These are phyloP conservation scores for Wallacemonas collosoma DNA, from an alignment of 208 protist species.

Conservation along the genomic window DNA sequence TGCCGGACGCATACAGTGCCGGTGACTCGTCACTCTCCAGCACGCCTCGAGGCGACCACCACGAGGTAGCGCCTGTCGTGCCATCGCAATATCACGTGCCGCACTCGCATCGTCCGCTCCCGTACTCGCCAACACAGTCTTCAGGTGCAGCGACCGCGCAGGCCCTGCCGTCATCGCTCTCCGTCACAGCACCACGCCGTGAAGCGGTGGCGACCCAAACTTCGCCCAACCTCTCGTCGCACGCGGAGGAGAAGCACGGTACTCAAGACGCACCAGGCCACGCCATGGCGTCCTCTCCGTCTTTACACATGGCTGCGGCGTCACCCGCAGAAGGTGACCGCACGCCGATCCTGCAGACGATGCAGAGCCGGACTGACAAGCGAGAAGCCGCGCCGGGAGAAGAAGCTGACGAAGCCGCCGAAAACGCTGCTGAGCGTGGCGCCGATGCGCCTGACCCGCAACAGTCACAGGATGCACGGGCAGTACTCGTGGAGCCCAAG, in stretches of 20 bases:
- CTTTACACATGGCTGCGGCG: too few relatives aligned
- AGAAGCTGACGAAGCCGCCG: neutral
- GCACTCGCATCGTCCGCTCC: neutral
- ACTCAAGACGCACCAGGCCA: too few relatives aligned
- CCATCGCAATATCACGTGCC: conserved; percentile 10
- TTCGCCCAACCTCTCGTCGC: too few relatives aligned
- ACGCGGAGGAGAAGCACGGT: too few relatives aligned
- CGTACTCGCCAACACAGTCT: neutral
- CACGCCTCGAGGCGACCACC: neutral
- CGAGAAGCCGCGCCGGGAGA: neutral
- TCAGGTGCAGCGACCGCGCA: neutral
- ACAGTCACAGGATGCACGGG: too few relatives aligned
- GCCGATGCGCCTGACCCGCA: too few relatives aligned
- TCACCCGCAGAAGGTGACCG: too few relatives aligned
- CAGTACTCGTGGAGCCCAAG: conserved; percentile 46
- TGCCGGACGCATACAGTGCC: neutral
- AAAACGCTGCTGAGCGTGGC: too few relatives aligned
- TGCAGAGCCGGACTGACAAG: too few relatives aligned
- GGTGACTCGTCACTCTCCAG: neutral
- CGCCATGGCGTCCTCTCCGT: too few relatives aligned
- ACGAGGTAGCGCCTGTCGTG: neutral
- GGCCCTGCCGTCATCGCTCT: neutral
- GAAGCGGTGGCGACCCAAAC: conserved; percentile 1
- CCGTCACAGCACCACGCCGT: too few relatives aligned
- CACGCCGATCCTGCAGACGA: too few relatives aligned